These are phyloP conservation scores for Fusarium setosum DNA, from an alignment of 2,329 filamentous ascomycete species.

Conservation along the genomic window DNA sequence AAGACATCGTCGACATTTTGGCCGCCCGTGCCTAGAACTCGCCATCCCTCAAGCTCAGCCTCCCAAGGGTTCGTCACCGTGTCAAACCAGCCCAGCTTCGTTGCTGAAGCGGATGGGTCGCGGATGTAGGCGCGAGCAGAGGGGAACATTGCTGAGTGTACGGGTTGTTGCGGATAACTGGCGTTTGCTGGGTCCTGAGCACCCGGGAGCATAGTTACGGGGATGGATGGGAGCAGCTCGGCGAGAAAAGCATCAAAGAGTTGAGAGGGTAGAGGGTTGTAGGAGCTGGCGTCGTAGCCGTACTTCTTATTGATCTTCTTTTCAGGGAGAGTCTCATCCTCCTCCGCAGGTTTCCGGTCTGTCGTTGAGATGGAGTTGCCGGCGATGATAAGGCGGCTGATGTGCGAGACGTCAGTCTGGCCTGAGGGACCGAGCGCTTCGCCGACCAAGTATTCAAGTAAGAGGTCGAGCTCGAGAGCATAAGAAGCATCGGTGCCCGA, in stretches of 20 bases:
- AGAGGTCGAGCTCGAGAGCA: constrained; percentile 78
- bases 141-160: constrained; percentile 93
- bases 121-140: constrained; percentile 75
- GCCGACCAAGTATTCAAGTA: constrained; percentile 89
- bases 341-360: constrained; percentile 46
- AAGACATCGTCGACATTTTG: constrained; percentile 95
- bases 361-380: constrained; percentile 88
- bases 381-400: constrained; percentile 89
- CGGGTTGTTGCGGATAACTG: constrained; percentile 90
- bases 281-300: constrained; percentile 89
- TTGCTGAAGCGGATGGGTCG: constrained; percentile 51
- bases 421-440: constrained; percentile 74
- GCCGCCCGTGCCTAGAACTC: constrained; percentile 85
- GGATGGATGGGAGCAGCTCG: constrained; percentile 84
- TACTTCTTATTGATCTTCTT: constrained; percentile 79
- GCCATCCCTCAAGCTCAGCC: constrained; percentile 89
- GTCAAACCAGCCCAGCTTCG: constrained; percentile 81
- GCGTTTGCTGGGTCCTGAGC: constrained; percentile 88
- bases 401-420: constrained; percentile 71
- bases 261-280: constrained; percentile 87
- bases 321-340: constrained; percentile 53
- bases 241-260: constrained; percentile 87
- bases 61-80: constrained; percentile 94
- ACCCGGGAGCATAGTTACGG: constrained; percentile 89
- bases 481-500: constrained; percentile 79